These are phyloP conservation scores for Paraphaeosphaeria minitans DNA, from an alignment of 2,329 filamentous ascomycete genomes.

Conservation along the genomic window DNA sequence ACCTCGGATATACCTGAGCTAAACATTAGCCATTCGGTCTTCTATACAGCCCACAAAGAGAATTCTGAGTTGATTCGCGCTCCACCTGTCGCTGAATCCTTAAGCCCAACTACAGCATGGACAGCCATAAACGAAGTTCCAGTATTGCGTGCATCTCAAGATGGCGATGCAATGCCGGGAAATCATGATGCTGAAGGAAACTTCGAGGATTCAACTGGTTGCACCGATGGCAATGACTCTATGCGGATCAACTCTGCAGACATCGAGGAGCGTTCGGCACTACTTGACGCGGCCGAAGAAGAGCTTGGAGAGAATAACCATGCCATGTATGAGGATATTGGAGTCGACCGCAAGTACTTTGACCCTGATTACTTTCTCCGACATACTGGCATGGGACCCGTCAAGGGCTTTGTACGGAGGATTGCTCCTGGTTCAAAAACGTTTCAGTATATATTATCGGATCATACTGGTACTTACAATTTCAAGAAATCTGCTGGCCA, in stretches of 20 bases:
- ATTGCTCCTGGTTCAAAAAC: too few species aligned
- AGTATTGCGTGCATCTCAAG: not conserved
- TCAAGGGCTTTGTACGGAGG: not conserved
- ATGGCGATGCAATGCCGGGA: not conserved
- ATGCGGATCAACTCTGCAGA: not conserved
- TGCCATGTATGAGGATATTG: not conserved
- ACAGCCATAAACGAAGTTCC: not conserved
- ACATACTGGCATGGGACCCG: not conserved
- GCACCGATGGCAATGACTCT: not conserved
- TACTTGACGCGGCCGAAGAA: too few species aligned
- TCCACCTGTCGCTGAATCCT: not conserved
- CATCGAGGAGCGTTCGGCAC: not conserved
- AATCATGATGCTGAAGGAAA: not conserved
- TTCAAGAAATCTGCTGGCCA: too few species aligned
- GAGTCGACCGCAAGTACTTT: constrained; percentile 2
- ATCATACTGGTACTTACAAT: not conserved
- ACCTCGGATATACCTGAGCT: not conserved
- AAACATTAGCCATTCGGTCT: not conserved
- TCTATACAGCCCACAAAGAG: not conserved
- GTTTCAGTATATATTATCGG: too few species aligned
- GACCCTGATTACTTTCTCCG: constrained; percentile 2
- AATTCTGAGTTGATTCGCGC: not conserved
- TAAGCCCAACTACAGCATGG: not conserved
- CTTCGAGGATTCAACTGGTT: not conserved
- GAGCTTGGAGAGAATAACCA: not conserved